Conservation (phyloP, 768 basidiomycete species). For the Lactarius vividus region DNA sequence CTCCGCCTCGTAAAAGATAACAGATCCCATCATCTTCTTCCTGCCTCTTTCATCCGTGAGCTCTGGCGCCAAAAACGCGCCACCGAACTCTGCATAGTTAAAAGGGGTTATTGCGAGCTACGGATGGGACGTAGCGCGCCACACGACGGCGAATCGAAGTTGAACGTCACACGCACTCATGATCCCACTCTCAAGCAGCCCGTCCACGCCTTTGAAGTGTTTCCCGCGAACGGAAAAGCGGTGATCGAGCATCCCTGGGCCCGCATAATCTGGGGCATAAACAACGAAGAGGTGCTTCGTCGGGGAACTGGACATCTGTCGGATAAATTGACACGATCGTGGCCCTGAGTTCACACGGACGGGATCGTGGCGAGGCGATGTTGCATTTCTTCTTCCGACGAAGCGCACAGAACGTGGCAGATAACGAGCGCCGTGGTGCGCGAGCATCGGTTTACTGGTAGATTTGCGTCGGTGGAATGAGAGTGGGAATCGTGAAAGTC, state of each 20-base stretch:
- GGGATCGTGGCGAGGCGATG: neutral
- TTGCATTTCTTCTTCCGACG: neutral
- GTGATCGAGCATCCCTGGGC: conserved; percentile 30
- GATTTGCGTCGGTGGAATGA: neutral
- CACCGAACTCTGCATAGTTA: conserved; percentile 17
- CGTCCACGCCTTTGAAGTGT: conserved; percentile 29
- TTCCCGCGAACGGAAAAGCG: conserved; percentile 31
- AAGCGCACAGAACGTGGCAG: neutral
- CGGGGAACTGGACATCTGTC: conserved; percentile 10
- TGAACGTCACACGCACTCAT: conserved; percentile 24
- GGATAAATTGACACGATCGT: neutral
- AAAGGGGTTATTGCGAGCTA: neutral
- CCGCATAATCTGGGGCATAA: conserved; percentile 36
- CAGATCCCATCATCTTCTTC: conserved; percentile 32
- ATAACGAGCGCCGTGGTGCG: neutral
- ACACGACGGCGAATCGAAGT: neutral
- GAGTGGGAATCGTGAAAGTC: neutral
- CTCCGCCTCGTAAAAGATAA: conserved; percentile 29
- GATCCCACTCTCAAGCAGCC: conserved; percentile 9
- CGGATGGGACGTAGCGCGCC: too few relatives aligned
- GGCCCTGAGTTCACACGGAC: neutral
- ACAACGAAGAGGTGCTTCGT: conserved; percentile 30
- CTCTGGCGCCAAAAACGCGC: conserved; percentile 24
- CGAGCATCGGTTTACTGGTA: neutral
- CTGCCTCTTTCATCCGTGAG: conserved; percentile 12